Percentiles rank a stretch among this genome's conserved stretches.
These are phyloP conservation scores for Candida insectorum DNA, from an alignment of 805 yeast species.

Conservation along the genomic window DNA sequence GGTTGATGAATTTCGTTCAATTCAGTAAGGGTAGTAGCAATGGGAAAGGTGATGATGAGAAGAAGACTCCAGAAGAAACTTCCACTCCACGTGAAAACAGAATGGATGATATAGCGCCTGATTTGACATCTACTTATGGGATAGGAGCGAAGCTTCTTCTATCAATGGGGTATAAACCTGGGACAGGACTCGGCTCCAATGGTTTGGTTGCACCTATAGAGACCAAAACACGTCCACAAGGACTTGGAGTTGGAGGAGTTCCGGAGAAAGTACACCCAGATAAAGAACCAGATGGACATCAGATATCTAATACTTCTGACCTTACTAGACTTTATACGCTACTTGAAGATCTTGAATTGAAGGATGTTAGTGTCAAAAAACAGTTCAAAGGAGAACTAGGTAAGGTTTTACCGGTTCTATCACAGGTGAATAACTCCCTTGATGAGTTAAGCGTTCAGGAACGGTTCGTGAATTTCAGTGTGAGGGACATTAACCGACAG, in stretches of 20 bases:
- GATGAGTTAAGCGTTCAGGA: conserved; percentile 12
- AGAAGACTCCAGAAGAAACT: too few relatives aligned
- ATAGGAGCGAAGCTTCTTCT: conserved; percentile 77
- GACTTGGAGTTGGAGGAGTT: conserved; percentile 73
- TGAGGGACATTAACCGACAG: conserved; percentile 5
- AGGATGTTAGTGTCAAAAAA: conserved; percentile 34
- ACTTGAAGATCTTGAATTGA: conserved; percentile 33
- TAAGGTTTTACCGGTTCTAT: conserved; percentile 13
- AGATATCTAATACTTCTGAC: conserved; percentile 1
- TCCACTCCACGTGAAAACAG: too few relatives aligned
- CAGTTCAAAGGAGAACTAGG: neutral
- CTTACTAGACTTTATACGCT: conserved; percentile 23
- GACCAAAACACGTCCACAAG: conserved; percentile 59
- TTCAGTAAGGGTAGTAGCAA: too few relatives aligned
- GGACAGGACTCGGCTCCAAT: conserved; percentile 81
- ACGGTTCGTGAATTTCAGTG: conserved; percentile 7
- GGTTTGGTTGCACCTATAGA: conserved; percentile 85
- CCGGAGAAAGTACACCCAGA: conserved; percentile 31
- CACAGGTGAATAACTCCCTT: conserved; percentile 13
- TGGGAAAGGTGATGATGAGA: too few relatives aligned
- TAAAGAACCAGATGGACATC: conserved; percentile 4
- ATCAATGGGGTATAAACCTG: conserved; percentile 84
- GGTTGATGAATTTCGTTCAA: too few relatives aligned
- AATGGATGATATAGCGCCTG: too few relatives aligned
- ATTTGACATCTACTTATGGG: conserved; percentile 49